phyloP scores from a whole-genome alignment of 1,284 basidiomycete species.

The Cryptococcus neoformans region DNA sequence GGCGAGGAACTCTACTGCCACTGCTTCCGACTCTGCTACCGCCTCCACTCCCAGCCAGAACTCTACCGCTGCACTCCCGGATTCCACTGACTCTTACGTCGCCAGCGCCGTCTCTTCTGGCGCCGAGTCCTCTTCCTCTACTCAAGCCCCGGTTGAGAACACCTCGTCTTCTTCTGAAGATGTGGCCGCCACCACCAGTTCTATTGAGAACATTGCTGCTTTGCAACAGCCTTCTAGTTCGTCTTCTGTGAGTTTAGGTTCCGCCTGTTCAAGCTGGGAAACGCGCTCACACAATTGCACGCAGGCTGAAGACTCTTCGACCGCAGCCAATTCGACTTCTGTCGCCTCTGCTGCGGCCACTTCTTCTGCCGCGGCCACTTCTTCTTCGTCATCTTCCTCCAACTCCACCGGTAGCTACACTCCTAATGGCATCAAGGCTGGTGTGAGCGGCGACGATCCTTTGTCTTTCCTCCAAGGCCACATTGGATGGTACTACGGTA shows the following conservation, averaged over 20 bases:
- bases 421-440: slow-evolving; percentile 45
- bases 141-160: not conserved
- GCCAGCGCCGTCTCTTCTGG: not conserved
- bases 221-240: not conserved
- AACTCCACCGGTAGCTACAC: slow-evolving; percentile 20
- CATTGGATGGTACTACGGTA: slow-evolving; percentile 48
- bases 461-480: slow-evolving; percentile 22
- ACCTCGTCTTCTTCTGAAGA: not conserved
- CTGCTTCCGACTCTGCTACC: slow-evolving; percentile 4
- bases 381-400: slow-evolving; percentile 3
- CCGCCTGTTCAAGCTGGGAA: not conserved
- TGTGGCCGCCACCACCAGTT: not conserved
- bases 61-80: too few species aligned
- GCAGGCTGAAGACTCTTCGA: not conserved
- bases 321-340: not conserved
- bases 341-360: slow-evolving; percentile 5
- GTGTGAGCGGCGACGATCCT: slow-evolving; percentile 39
- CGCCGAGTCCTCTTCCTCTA: not conserved
- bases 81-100: slow-evolving; percentile 11
- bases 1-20: slow-evolving; percentile 7
- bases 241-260: not conserved
- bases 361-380: slow-evolving; percentile 4
- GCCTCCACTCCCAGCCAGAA: slow-evolving; percentile 7
- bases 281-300: slow-evolving; percentile 1
- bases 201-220: not conserved